Base-by-base conservation (phyloP, 345 rosid genomes). In the Arabis hirsuta region DNA sequence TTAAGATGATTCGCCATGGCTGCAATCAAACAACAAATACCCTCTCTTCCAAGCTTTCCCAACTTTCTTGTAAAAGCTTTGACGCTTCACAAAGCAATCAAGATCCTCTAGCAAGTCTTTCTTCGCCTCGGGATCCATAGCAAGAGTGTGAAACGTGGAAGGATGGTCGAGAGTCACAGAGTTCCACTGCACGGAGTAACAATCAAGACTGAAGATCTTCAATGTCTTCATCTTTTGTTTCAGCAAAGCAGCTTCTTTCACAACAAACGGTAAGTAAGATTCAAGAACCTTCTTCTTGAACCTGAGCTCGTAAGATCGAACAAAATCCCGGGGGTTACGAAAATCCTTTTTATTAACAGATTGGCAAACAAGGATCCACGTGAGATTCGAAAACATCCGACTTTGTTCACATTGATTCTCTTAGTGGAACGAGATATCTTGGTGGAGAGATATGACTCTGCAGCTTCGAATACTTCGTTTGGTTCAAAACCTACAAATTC, bases 21-120 rank as follows among this genome's bases (percentile, higher is more conserved):
- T 3, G 91, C 97, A 4, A 91, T 75, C 82, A 91, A 71, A 84
- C 75, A 87, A 53, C 78, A 89, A 76, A 31, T 91, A 91, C 26
- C 91, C 96, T 78, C 96, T 83, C 74, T 91, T 91, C 96, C 93
- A 89, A 64, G 94, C 91, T 78, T 86, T 87, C 1, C 97, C 96
- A 0, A 91, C 90, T 42, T 81, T 85, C 69, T 47, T 65, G 27
- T 91, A 91, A 43, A 72, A 87, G 22, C 79, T 79, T 55, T 47
- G 83, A 51, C 96, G 82, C 79, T 59, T 72, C 69, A 86, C 79
- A 46, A 87, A 91, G 59, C 83, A 72, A 16, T 79, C 82, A 4
- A 91, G 83, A 76, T 91, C 97, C 43, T 85, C 72, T 20, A 85
- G 6, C 56, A 91, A 69, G 24, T n/a, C 73, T 9, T 63, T 41